phyloP scores from a whole-genome alignment of 352 stramenopile species.

The Chrysophaeum taylorii region DNA sequence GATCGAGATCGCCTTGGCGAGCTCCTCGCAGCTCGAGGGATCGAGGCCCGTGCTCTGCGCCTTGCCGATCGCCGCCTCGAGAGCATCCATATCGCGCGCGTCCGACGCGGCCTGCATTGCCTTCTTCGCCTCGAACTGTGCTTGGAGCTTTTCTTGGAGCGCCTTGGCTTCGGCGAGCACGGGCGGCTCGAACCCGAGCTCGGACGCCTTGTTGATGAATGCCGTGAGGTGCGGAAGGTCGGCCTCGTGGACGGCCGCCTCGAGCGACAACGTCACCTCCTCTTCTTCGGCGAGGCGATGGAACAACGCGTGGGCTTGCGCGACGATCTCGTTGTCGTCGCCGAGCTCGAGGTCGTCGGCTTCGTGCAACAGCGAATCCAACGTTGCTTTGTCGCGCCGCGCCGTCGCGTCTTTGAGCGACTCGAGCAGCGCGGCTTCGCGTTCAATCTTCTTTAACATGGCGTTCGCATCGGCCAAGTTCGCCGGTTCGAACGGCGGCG shows the following conservation, averaged over 20 bases:
- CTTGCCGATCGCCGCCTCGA: slow-evolving; percentile 16
- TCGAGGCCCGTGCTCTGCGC: slow-evolving; percentile 4
- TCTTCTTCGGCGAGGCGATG: slow-evolving; percentile 31
- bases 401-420: slow-evolving; percentile 14
- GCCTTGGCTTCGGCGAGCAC: slow-evolving; percentile 26
- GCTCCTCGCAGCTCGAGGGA: neutral
- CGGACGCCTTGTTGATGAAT: slow-evolving; percentile 30
- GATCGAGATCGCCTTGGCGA: slow-evolving; percentile 35
- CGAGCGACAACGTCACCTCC: slow-evolving; percentile 18
- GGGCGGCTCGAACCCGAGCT: slow-evolving; percentile 30
- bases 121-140: slow-evolving; percentile 26
- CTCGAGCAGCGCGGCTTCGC: slow-evolving; percentile 19
- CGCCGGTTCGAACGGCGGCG: slow-evolving; percentile 18
- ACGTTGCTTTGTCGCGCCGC: slow-evolving; percentile 3
- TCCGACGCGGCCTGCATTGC: slow-evolving; percentile 18
- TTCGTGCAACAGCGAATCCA: slow-evolving; percentile 26
- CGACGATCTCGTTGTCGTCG: too few species aligned
- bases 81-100: slow-evolving; percentile 10
- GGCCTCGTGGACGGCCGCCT: slow-evolving; percentile 22
- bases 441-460: slow-evolving; percentile 23
- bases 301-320: slow-evolving; percentile 28
- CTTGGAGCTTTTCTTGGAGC: slow-evolving; percentile 30
- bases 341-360: slow-evolving; percentile 27
- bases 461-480: slow-evolving; percentile 18
- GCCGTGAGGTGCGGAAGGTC: slow-evolving; percentile 24